These are phyloP conservation scores for Macrocybe gigantea DNA, from an alignment of 768 basidiomycete genomes.

Conservation along the genomic window DNA sequence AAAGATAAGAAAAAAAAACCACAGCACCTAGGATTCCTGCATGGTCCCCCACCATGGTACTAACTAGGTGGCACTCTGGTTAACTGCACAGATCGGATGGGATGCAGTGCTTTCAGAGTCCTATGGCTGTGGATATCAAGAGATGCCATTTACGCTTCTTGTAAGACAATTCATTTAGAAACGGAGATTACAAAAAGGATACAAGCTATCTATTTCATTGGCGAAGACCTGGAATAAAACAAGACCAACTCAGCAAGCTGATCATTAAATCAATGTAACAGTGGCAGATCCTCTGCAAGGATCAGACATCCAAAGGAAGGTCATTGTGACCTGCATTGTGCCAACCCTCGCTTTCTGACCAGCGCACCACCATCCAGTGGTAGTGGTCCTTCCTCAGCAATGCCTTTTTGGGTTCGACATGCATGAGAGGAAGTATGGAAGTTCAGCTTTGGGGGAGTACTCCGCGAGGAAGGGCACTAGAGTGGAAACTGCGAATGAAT, in stretches of 20 bases:
- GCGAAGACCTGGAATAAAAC: not conserved
- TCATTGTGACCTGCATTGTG: constrained; percentile 60
- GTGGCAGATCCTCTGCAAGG: constrained; percentile 8
- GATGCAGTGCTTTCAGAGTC: constrained; percentile 50
- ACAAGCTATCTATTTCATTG: not conserved
- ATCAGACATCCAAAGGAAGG: constrained; percentile 93
- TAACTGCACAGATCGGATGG: constrained; percentile 62
- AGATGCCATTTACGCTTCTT: not conserved
- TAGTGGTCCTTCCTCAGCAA: constrained; percentile 56
- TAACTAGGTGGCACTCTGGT: constrained; percentile 57
- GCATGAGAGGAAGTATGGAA: constrained; percentile 64
- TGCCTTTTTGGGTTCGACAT: constrained; percentile 67
- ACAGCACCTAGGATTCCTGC: constrained; percentile 51
- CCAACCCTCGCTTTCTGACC: constrained; percentile 68
- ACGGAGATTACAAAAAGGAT: not conserved
- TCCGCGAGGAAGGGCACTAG: too few species aligned
- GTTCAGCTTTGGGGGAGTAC: constrained; percentile 72
- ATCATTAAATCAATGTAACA: not conserved
- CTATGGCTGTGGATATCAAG: constrained; percentile 36
- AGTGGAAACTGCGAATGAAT: too few species aligned
- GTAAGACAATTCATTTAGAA: not conserved
- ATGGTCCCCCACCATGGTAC: constrained; percentile 64
- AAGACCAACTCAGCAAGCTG: not conserved
- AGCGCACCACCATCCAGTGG: constrained; percentile 48
- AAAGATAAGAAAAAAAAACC: constrained; percentile 25